A percentile compares a stretch with the other conserved stretches of the same genome.
Evolutionary conservation across 2,329 filamentous ascomycete species (phyloP).

Genomic region (Keithomyces neogunnii): DNA sequence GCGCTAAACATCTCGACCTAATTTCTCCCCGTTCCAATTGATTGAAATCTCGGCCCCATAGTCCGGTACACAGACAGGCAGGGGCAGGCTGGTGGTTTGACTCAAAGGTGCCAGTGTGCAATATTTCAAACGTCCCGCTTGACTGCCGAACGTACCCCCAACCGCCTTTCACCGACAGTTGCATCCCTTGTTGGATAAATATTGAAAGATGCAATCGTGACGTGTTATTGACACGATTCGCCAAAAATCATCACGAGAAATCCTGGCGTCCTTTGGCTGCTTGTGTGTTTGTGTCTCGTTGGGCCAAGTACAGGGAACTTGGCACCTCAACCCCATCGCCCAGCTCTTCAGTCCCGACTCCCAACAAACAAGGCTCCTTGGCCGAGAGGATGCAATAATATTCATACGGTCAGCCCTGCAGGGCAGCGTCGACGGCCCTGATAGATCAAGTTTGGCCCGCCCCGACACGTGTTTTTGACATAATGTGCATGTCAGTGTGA

Average conservation of each 20-base stretch:
- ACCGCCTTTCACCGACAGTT: neutral
- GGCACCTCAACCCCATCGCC: no score
- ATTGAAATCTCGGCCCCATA: neutral
- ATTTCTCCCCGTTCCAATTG: neutral
- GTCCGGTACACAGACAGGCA: neutral
- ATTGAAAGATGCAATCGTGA: neutral
- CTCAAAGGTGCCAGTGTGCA: neutral
- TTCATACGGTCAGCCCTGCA: no score
- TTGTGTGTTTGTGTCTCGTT: no score
- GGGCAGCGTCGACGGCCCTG: no score
- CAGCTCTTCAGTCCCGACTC: no score
- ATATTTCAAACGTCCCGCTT: neutral
- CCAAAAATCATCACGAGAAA: neutral
- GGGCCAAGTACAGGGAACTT: no score
- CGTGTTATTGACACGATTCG: neutral
- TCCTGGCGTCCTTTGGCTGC: neutral
- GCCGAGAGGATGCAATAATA: no score
- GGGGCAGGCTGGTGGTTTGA: no score
- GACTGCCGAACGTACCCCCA: neutral
- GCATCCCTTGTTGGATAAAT: neutral
- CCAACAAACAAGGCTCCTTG: no score
- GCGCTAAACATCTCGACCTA: neutral
- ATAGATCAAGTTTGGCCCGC: no score
- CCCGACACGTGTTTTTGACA: no score
- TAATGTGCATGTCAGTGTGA: no score